Evolutionary conservation across 139 green algal genomes (phyloP), one percentile per base, ranked within the genome.

Genomic region (Chlorella sp.): DNA sequence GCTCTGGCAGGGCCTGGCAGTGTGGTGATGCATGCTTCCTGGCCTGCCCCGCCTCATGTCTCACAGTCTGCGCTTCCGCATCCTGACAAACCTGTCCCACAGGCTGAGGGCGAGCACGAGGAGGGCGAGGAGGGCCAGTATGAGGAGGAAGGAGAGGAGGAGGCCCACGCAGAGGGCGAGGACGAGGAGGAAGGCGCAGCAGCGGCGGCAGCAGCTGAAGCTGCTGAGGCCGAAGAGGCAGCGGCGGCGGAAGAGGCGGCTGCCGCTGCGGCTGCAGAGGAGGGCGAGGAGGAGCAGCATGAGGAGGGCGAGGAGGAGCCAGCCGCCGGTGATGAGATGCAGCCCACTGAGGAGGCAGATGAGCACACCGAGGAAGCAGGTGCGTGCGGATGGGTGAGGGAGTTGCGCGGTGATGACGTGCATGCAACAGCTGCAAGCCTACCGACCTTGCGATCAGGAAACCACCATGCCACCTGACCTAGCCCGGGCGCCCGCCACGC

Each of bases 301-400:
- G 69, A 23, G 9, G 65, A 72, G n/a, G 65, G 13, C 4, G 69
- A 75, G 69, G 36, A 47, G 21, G 74, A 62, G 9, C 41, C 18
- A 1, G 64, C 30, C 9, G 62, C 39, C 39, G 41, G 75, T 3
- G 79, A 84, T 36, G 41, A 76, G 4, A 74, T 78, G 80, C 47
- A 85, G 80, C 65, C 60, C 5, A 68, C 60, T 0, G 80, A 85
- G 67, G 67, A 85, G 80, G 56, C 65, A 2, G 67, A 60, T 3
- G 51, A 85, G 62, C 62, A 57, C 7, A 70, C 15, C 17, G 85
- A 88, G 26, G 82, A 74, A 25, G 70, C 32, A 23, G 41, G 78
- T 88, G 38, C 41, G 55, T 12, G 15, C 20, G n/a, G 26, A 3
- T 26, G 26, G 18, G 18, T 7, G 25, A 11, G 57, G 25, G 21